Evolutionary conservation across 2,329 filamentous ascomycete species (phyloP), one percentile per base, ranked within the genome.

Genomic region (Tolypocladium album): DNA sequence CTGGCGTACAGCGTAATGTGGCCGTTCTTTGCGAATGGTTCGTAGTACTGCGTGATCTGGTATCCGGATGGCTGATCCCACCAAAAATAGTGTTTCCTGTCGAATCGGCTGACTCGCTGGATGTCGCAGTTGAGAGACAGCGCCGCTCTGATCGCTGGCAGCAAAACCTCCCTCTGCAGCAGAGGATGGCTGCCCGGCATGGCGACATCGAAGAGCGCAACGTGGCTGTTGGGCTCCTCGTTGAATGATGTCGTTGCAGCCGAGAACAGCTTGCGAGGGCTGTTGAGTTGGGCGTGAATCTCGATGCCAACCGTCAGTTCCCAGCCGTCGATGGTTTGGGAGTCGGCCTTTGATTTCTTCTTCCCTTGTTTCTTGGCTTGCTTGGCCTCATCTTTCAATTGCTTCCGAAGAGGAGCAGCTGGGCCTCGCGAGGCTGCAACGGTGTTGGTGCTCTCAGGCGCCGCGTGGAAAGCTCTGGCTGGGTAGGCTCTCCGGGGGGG

Each of bases 1-100:
- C 91, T 81, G 4, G 83, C 75, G 45, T 82, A 83, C 7, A 99
- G 78, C 0, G 79, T 82, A n/a, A 97, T 78, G 45, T 78, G 75
- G 1, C 94, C 94, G 67, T 91, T 80, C 62, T 80, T 84, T 1
- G 86, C 86, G 65, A 88, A 85, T 0, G 86, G 85, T 61, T 85
- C 78, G 72, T 97, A 97, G 76, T 93, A 97, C 71, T 99, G 94
- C 1, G 94, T 99, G 64, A 99, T 96, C 73, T 99, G 94, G 73
- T 99, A 99, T 0, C 94, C 94, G 0, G 90, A 84, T 0, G 94
- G 94, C 74, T 99, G 94, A 73, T 99, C 94, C 84, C 94, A 96
- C 78, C 97, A 96, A 74, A 99, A 97, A 75, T 99, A 99, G 74
- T 99, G 94, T 73, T 99, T 99, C 64, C 94, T 83, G 74, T 99